Conservation (phyloP, 2,329 filamentous ascomycete species). For the Mycosphaerella arachidis region DNA sequence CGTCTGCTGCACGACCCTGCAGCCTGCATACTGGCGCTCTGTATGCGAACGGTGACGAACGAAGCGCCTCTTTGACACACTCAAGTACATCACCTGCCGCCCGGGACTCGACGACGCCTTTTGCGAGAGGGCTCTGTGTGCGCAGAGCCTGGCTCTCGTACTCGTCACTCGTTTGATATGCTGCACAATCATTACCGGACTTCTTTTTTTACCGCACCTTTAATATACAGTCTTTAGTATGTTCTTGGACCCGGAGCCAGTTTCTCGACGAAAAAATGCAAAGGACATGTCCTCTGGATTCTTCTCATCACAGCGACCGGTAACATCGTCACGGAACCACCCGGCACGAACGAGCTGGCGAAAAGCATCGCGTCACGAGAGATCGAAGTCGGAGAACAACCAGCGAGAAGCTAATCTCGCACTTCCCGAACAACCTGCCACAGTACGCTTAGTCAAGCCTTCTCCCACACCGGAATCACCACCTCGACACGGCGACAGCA, state of each 20-base stretch:
- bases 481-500: constrained; percentile 10
- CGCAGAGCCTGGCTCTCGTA: constrained; percentile 20
- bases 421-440: constrained; percentile 19
- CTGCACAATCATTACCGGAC: constrained; percentile 15
- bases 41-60: constrained; percentile 9
- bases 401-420: constrained; percentile 11
- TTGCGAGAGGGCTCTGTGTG: constrained; percentile 12
- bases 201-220: constrained; percentile 12
- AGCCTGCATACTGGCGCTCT: constrained; percentile 12
- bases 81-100: constrained; percentile 22
- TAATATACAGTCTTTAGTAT: constrained; percentile 18
- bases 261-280: constrained; percentile 8
- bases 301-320: constrained; percentile 18
- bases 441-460: constrained; percentile 32
- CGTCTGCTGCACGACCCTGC: constrained; percentile 10
- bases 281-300: constrained; percentile 10
- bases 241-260: constrained; percentile 32
- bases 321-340: constrained; percentile 19
- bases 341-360: constrained; percentile 12
- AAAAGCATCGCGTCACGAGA: constrained; percentile 26
- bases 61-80: constrained; percentile 20
- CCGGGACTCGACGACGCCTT: constrained; percentile 3
- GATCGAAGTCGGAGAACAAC: constrained; percentile 25
- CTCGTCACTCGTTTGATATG: constrained; percentile 20
- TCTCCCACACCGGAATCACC: constrained; percentile 24